phyloP scores from a whole-genome alignment of 2,329 filamentous ascomycete genomes.

The Hymenoscyphus repandus region DNA sequence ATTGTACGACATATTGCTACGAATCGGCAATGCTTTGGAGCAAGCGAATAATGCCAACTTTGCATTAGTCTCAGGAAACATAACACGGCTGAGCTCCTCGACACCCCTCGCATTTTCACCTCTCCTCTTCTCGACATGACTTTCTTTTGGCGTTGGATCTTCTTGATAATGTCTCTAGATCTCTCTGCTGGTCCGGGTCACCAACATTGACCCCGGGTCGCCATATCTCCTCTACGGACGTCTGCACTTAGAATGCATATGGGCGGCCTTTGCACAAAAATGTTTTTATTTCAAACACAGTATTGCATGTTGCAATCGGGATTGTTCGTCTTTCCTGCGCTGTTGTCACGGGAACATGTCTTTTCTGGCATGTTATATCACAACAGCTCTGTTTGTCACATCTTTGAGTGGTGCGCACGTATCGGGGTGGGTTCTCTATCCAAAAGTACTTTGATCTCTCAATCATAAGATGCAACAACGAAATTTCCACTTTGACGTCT shows the following conservation, averaged over 20 bases:
- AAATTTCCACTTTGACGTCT: background rate
- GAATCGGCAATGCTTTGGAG: constrained; percentile 1
- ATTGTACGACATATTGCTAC: constrained; percentile 7
- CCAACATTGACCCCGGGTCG: constrained; percentile 12
- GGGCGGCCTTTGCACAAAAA: constrained; percentile 23
- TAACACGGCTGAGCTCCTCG: constrained; percentile 1
- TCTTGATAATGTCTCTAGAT: constrained; percentile 27
- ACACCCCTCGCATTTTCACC: constrained; percentile 10
- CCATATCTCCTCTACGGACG: constrained; percentile 8
- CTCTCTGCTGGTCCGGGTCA: constrained; percentile 18
- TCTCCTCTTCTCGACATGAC: constrained; percentile 21
- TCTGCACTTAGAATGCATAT: constrained; percentile 25
- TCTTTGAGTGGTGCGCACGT: background rate
- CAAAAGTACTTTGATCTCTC: constrained; percentile 16
- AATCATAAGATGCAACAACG: constrained; percentile 10
- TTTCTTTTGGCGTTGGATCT: constrained; percentile 30
- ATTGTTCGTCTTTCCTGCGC: constrained; percentile 2
- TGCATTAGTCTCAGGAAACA: constrained; percentile 1
- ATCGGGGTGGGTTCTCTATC: constrained; percentile 13
- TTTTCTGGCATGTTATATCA: constrained; percentile 6
- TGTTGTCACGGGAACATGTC: background rate
- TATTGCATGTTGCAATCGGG: constrained; percentile 4
- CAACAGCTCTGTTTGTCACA: background rate
- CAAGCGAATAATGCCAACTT: constrained; percentile 4
- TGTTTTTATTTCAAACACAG: constrained; percentile 6